Evolutionary conservation across 225 moss, liverwort and hornwort species (phyloP).

Genomic region (Ulota crispa): DNA sequence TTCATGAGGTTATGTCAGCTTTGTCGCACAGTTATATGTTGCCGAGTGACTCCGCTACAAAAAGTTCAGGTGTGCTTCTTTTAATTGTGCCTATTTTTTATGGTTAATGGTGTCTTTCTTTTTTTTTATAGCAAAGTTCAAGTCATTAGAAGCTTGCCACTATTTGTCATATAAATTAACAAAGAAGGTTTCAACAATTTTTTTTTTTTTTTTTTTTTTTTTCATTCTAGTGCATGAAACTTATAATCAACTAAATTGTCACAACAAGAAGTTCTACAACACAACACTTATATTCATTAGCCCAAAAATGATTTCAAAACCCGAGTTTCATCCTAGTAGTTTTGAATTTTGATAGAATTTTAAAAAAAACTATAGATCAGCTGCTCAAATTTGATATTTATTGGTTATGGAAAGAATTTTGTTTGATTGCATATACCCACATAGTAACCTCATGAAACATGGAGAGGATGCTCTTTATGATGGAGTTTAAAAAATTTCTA

Average conservation of each 20-base stretch:
- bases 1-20: slow-evolving; percentile 82
- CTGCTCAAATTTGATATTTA: too few species aligned
- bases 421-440: background rate
- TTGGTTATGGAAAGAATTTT: too few species aligned
- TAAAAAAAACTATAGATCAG: too few species aligned
- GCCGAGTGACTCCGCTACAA: slow-evolving; percentile 81
- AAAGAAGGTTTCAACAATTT: rapidly evolving
- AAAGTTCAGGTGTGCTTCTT: slow-evolving; percentile 70
- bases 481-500: background rate
- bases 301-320: too few species aligned
- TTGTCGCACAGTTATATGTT: slow-evolving; percentile 84
- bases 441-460: background rate
- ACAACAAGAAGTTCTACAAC: too few species aligned
- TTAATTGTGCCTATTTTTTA: background rate
- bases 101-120: background rate
- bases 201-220: too few species aligned
- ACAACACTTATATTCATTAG: too few species aligned
- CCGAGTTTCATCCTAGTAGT: too few species aligned
- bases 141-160: background rate
- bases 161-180: background rate
- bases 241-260: too few species aligned
- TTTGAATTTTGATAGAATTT: too few species aligned
- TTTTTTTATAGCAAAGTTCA: too few species aligned
- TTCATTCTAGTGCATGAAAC: too few species aligned
- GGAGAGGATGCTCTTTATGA: background rate